These are phyloP conservation scores for Hymenoscyphus infarciens DNA, from an alignment of 2,329 filamentous ascomycete species.

Conservation along the genomic window DNA sequence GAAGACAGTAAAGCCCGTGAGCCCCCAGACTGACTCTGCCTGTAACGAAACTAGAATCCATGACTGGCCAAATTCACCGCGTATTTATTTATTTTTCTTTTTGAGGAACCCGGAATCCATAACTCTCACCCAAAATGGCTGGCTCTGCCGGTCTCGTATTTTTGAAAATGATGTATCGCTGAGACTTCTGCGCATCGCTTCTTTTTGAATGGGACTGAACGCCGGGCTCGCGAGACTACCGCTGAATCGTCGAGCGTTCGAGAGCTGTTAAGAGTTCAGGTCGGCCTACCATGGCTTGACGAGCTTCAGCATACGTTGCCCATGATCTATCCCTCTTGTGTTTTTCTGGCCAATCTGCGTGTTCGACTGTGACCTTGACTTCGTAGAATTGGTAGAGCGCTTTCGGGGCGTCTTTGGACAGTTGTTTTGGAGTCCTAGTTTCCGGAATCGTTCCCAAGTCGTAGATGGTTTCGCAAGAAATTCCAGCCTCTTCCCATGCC, in stretches of 20 bases:
- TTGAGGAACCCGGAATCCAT: constrained; percentile 30
- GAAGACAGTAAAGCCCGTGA: constrained; percentile 18
- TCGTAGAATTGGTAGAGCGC: constrained; percentile 80
- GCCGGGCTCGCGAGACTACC: constrained; percentile 39
- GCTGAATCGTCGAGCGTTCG: constrained; percentile 55
- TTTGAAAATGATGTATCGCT: constrained; percentile 7
- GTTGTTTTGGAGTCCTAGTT: constrained; percentile 72
- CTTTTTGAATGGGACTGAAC: constrained; percentile 24
- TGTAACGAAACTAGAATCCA: constrained; percentile 17
- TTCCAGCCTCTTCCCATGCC: constrained; percentile 97
- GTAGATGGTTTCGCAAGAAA: constrained; percentile 76
- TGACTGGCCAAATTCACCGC: constrained; percentile 25
- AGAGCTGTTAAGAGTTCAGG: constrained; percentile 89
- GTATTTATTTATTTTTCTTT: constrained; percentile 17
- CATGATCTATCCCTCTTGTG: constrained; percentile 87
- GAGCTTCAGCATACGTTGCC: constrained; percentile 84
- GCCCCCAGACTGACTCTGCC: constrained; percentile 11
- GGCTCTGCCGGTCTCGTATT: constrained; percentile 13
- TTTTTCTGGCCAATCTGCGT: constrained; percentile 87
- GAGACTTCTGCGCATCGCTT: constrained; percentile 10
- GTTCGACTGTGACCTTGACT: constrained; percentile 81
- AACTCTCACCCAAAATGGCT: constrained; percentile 22
- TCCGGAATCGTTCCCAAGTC: constrained; percentile 86
- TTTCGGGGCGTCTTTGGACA: constrained; percentile 58
- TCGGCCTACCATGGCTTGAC: constrained; percentile 68